A percentile compares a stretch with the other conserved stretches of the same genome.
Conservation (phyloP, 2,329 filamentous ascomycete genomes). For the Colletotrichum orchidophilum region DNA sequence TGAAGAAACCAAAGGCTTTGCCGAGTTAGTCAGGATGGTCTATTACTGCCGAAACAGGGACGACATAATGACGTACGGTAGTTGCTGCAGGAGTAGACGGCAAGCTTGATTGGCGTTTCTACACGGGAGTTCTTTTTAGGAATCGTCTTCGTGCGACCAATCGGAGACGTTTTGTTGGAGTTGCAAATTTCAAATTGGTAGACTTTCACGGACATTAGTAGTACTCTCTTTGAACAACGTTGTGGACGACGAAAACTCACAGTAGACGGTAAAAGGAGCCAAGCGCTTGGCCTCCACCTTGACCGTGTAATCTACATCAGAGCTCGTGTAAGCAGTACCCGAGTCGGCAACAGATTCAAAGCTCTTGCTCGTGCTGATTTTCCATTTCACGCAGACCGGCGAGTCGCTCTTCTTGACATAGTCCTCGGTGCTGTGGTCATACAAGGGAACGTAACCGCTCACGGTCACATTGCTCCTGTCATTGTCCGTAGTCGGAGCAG, state of each 20-base stretch:
- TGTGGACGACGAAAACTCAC: constrained; percentile 39
- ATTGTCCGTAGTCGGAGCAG: constrained; percentile 54
- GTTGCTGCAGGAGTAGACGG: constrained; percentile 78
- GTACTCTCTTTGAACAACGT: not conserved
- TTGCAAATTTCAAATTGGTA: constrained; percentile 77
- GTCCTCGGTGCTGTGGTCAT: constrained; percentile 57
- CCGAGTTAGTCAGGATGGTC: not conserved
- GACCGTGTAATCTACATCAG: constrained; percentile 79
- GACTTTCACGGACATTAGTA: not conserved
- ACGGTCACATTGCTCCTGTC: constrained; percentile 56
- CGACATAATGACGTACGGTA: constrained; percentile 56
- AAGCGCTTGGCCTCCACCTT: constrained; percentile 75
- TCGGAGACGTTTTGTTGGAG: constrained; percentile 66
- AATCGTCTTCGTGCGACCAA: constrained; percentile 77
- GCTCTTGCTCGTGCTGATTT: constrained; percentile 60
- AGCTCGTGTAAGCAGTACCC: constrained; percentile 74
- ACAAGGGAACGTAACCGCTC: constrained; percentile 52
- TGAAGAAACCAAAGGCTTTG: constrained; percentile 61
- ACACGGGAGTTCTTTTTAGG: constrained; percentile 66
- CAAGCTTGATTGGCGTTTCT: constrained; percentile 63
- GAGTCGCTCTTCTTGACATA: constrained; percentile 55
- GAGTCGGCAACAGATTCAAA: constrained; percentile 55
- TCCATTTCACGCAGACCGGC: constrained; percentile 75
- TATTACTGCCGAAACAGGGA: rapidly evolving
- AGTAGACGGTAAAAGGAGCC: constrained; percentile 72